phyloP scores from a whole-genome alignment of 2,329 filamentous ascomycete species.

The Geosmithia flava region DNA sequence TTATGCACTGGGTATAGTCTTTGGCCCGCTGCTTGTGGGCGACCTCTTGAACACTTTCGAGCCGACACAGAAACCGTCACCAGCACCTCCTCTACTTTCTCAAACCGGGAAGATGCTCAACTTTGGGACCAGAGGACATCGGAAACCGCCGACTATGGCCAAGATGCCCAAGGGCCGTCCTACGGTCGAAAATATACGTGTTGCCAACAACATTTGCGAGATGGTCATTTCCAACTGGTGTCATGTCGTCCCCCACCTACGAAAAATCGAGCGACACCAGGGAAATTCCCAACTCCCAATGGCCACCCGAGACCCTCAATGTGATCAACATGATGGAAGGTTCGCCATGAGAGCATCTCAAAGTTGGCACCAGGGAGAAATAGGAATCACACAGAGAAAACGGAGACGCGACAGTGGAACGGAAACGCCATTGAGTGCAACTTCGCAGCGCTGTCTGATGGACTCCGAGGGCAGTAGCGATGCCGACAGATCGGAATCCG shows the following conservation, averaged over 20 bases:
- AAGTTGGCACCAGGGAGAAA: not conserved
- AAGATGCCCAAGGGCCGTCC: slow-evolving; percentile 8
- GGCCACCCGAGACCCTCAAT: not conserved
- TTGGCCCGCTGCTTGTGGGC: slow-evolving; percentile 51
- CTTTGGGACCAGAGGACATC: slow-evolving; percentile 15
- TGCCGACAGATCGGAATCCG: not conserved
- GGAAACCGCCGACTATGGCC: slow-evolving; percentile 8
- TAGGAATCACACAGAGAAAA: not conserved
- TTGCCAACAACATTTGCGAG: slow-evolving; percentile 47
- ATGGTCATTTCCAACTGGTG: slow-evolving; percentile 57
- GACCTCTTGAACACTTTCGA: slow-evolving; percentile 31
- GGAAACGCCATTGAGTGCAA: not conserved
- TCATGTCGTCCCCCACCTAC: slow-evolving; percentile 49
- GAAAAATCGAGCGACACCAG: slow-evolving; percentile 12
- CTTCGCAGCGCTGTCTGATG: not conserved
- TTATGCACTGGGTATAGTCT: slow-evolving; percentile 47
- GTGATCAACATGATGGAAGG: not conserved
- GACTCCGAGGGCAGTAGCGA: not conserved
- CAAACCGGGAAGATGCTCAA: slow-evolving; percentile 26
- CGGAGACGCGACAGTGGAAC: not conserved
- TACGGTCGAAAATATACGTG: slow-evolving; percentile 40
- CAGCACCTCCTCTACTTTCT: slow-evolving; percentile 23
- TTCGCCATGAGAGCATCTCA: not conserved
- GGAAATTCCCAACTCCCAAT: slow-evolving; percentile 4
- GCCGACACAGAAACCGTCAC: not conserved